These are phyloP conservation scores for Osmanthus fragrans DNA, from an alignment of 257 asterid species.

Conservation along the genomic window DNA sequence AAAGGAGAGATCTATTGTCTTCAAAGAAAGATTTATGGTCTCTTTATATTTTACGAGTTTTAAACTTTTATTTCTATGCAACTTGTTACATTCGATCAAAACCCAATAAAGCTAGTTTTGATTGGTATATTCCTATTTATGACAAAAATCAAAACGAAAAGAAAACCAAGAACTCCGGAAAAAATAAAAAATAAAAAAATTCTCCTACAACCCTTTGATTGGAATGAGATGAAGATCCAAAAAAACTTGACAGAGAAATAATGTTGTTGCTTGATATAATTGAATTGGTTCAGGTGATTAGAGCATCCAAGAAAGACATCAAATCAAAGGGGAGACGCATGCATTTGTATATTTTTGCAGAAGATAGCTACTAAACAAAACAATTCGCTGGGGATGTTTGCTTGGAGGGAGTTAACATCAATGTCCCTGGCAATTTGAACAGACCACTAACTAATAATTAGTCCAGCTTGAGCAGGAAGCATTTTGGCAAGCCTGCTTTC, in stretches of 20 bases:
- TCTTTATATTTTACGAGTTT: too few relatives aligned
- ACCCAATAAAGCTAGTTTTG: too few relatives aligned
- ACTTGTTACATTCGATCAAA: too few relatives aligned
- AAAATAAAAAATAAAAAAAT: too few relatives aligned
- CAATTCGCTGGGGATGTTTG: constrained; percentile 52
- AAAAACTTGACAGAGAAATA: constrained; percentile 15
- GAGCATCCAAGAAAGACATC: constrained; percentile 9
- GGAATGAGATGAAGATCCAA: neutral
- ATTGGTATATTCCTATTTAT: too few relatives aligned
- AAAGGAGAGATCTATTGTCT: neutral
- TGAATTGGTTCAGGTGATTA: neutral
- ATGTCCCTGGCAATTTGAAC: constrained; percentile 35
- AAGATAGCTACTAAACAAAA: constrained; percentile 35
- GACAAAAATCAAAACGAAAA: neutral
- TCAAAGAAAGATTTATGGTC: too few relatives aligned
- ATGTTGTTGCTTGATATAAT: constrained; percentile 10
- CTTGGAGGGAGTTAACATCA: constrained; percentile 30
- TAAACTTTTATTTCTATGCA: too few relatives aligned
- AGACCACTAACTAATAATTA: constrained; percentile 35
- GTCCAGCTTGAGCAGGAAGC: constrained; percentile 22
- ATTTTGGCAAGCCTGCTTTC: constrained; percentile 19
- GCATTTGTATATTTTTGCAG: constrained; percentile 38
- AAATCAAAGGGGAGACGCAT: constrained; percentile 19
- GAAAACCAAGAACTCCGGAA: neutral
- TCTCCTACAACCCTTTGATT: neutral